A percentile compares a stretch with the other conserved stretches of the same genome.
Evolutionary conservation across 495 filamentous ascomycete species (phyloP).

Genomic region (Neurospora intermedia): DNA sequence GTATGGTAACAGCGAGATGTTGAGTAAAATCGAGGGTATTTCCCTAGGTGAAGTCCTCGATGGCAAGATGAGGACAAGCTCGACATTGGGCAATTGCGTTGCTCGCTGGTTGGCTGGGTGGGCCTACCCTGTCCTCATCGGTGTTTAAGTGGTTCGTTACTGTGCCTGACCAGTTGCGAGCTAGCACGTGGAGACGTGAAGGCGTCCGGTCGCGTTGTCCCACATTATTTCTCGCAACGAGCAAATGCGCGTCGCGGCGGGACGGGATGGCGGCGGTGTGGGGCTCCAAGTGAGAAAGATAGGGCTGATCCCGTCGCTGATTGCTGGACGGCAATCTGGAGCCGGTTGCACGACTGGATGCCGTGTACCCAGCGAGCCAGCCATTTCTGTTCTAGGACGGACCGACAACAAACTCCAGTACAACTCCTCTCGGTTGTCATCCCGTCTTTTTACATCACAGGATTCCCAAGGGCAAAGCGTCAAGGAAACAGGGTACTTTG

Average conservation of each 20-base stretch:
- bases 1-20: too few species aligned
- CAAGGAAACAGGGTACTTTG: background rate
- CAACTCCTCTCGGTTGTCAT: background rate
- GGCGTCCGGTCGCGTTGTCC: constrained; percentile 10
- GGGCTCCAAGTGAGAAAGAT: background rate
- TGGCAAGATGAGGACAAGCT: background rate
- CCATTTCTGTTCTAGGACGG: background rate
- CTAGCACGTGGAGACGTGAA: constrained; percentile 15
- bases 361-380: background rate
- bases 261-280: constrained; percentile 7
- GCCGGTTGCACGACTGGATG: background rate
- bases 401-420: background rate
- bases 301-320: background rate
- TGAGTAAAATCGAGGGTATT: background rate
- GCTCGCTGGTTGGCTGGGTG: background rate
- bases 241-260: constrained; percentile 3
- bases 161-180: background rate
- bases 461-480: background rate
- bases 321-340: background rate
- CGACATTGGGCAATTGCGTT: background rate
- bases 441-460: background rate
- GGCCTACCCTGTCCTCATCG: background rate
- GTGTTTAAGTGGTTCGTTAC: background rate
- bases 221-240: constrained; percentile 3
- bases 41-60: background rate